Base-by-base conservation (phyloP, 2,329 filamentous ascomycete species). In the Exophiala lecanii-corni region DNA sequence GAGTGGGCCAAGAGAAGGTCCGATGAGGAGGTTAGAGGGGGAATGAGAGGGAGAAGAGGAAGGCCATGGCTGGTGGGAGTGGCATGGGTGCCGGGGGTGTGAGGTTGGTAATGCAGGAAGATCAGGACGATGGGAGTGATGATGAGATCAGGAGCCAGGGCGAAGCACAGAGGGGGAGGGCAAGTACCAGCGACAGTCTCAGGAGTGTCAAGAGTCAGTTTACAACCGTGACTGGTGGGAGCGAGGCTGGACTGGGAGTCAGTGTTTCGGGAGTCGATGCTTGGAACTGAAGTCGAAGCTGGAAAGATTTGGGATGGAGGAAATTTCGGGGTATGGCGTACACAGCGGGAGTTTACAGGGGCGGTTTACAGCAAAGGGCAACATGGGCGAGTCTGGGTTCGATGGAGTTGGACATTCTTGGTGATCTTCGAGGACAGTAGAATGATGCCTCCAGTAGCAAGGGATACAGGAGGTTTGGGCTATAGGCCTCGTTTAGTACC, bases 1-100 rank as follows among this genome's bases (percentile, higher is more conserved):
- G 86, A 92, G 56, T 76, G 81, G 13, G 83, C 84, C 59, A 78
- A 79, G 60, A 70, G 78, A 55, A 76, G 74, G 50, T 64, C 67
- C 1, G 69, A 71, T 47, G 68, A 57, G 6, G 41, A 40, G 19
- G 45, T 43, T 7, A 41, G 45, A 20, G 39, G 44, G 39, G 7
- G 54, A 55, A 38, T 39, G 50, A 40, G n/a, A 26, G 23, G 12
- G 23, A 12, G 12, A 26, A 26, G 12, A 6, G 23, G 7, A 26
- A 26, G 12, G n/a, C n/a, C n/a, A n/a, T n/a, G n/a, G n/a, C n/a
- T n/a, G n/a, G n/a, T n/a, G n/a, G n/a, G n/a, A 45, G 49, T 40
- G 43, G 33, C 17, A 41, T 31, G 34, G 49, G 51, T 17, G 52
- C 45, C 10, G 50, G 53, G 7, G 37, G 44, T 1, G 50, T 54